phyloP scores from a whole-genome alignment of 805 yeast species.

The Kregervanrija pseudodelftensis region DNA sequence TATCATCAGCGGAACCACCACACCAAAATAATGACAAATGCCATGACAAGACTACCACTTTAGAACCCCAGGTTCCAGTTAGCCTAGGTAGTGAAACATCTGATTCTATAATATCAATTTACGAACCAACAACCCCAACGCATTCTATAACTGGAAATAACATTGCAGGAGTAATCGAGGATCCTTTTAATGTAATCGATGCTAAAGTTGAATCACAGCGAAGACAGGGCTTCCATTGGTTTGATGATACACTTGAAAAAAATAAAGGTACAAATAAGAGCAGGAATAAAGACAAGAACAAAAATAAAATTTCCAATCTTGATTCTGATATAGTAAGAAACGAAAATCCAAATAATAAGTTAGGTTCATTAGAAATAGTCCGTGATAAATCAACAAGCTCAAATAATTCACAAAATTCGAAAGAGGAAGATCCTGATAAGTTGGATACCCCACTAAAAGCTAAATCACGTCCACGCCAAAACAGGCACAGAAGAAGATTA shows the following conservation, averaged over 20 bases:
- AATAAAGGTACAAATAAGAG: background rate
- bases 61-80: too few relatives aligned
- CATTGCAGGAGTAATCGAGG: too few relatives aligned
- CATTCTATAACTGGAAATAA: too few relatives aligned
- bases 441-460: background rate
- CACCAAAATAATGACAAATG: too few relatives aligned
- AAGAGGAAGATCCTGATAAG: background rate
- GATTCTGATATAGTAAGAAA: background rate
- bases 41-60: too few relatives aligned
- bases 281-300: constrained; percentile 3
- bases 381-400: background rate
- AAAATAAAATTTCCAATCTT: constrained; percentile 1
- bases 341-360: background rate
- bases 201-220: constrained; percentile 12
- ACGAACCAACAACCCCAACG: too few relatives aligned
- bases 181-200: constrained; percentile 11
- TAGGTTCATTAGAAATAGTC: background rate
- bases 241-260: constrained; percentile 6
- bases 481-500: constrained; percentile 35
- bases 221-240: constrained; percentile 11
- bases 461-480: background rate
- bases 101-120: too few relatives aligned
- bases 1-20: too few relatives aligned
- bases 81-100: too few relatives aligned
- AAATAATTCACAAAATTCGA: background rate